Evolutionary conservation across 2,329 filamentous ascomycete genomes (phyloP), one percentile per base, ranked within the genome.

Genomic region (Alternaria incomplexa): DNA sequence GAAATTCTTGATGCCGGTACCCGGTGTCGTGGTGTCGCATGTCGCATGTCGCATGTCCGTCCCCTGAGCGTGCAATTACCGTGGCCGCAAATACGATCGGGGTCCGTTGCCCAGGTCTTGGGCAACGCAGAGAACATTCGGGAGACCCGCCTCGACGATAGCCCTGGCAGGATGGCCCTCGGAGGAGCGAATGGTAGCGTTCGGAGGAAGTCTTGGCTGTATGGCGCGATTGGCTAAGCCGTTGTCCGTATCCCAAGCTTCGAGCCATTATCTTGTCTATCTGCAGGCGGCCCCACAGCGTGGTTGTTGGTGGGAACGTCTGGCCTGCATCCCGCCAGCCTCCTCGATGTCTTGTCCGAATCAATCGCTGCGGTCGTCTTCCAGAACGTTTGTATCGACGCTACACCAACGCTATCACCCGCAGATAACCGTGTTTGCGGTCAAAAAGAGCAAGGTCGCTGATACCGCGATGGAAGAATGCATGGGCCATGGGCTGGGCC

Each of bases 241-340:
- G 17, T 22, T 22, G n/a, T 44, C 30, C n/a, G 52, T 22, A 22
- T 43, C 44, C 51, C 43, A 64, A 61, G 64, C 61, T 62, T 62
- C 54, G 48, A 50, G 57, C 55, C 56, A 46, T 53, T 45, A 36
- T 58, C 64, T 63, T 64, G 32, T 48, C 13, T 48, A 48, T 47
- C 28, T 40, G 40, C 53, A 57, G 52, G 53, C 46, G 40, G 57
- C 45, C 56, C 53, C 60, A 46, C 58, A 36, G 45, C 20, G 10
- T 50, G 56, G 56, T 51, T 60, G 47, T 28, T 57, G 55, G 55
- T 40, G 26, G n/a, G 45, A 50, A 40, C 40, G 30, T 46, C 30
- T 60, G 45, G 47, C 11, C n/a, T 40, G 40, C 51, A 43, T 52
- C 48, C 48, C 36, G 36, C 36, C 36, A 40, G 36, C 36, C 23